Evolutionary conservation across 2,329 filamentous ascomycete genomes (phyloP), one percentile per base, ranked within the genome.

Genomic region (Penicillium decumbens): DNA sequence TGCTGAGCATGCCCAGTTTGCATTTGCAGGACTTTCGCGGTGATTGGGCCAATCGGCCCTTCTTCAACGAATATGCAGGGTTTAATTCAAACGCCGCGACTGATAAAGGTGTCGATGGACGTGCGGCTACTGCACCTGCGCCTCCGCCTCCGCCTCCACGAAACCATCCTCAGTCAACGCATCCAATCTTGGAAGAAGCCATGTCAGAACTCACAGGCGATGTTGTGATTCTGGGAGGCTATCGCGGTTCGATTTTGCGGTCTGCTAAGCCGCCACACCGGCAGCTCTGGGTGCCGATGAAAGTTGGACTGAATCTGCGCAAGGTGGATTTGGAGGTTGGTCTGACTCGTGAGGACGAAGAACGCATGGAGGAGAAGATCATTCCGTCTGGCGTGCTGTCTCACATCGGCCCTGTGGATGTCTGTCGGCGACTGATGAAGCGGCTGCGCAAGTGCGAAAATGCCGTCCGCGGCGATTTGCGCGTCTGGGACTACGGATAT

Each of bases 221-320:
- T 64, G 68, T 97, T 6, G 89, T 97, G 6, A 77, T 96, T 27
- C 79, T 97, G 64, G 92, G 92, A 18, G 92, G 92, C 12, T 95
- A 96, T 65, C 80, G 92, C 56, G 92, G 92, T 3, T 95, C 91
- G 0, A 79, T 96, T n/a, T 71, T 97, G 27, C 83, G 91, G 27
- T 95, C 89, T 9, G 86, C 89, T 9, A 84, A 89, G 54, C 80
- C 87, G 7, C 87, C 88, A 3, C 83, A 92, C 63, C 83, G 89
- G n/a, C 89, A 95, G 65, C 74, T 95, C 0, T 97, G 92, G 92
- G 88, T 95, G 1, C 91, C 91, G 0, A 85, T 96, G 63, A 96
- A 96, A 69, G 85, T 95, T 25, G 91, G 92, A 1, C 74, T 97
- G 43, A 95, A 95, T 60, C 81, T 96, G 53, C 85, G 91, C 47